Base-by-base conservation (phyloP, 192 early-diverging fungal genomes). In the Backusella australiensis region DNA sequence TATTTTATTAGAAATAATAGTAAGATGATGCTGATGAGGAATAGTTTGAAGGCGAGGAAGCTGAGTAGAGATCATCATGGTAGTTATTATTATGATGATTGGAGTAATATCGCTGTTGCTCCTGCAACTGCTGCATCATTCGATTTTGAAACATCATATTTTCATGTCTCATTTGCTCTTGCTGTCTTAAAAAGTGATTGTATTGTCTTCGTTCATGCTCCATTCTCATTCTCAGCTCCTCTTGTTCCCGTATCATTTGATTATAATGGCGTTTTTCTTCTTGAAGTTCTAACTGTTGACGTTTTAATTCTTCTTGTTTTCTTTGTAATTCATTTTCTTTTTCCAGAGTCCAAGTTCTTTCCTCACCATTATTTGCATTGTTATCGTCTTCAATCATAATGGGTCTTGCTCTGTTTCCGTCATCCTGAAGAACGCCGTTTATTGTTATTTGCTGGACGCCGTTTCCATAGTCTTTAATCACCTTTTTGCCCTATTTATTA, bases 401-500 rank as follows among this genome's bases (percentile, higher is more conserved):
- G 12, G 56, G 56, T 63, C 56, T 59, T 26, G n/a, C 53, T 59
- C 53, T 26, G n/a, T 5, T 52, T 52, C 1, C 52, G 21, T 29
- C 12, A 26, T 69, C 68, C 41, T 69, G 35, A 38, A 23, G 7
- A 11, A 69, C 21, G 9, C 38, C 68, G 19, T 69, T 35, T 9
- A 69, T 39, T 17, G 38, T 69, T 23, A 35, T 34, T 38, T 35
- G 67, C n/a, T 68, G 29, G 17, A 68, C 42, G 0, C 70, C 70
- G 19, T 71, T 71, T 32, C 70, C 39, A 46, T 71, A 71, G 14
- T 71, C 70, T 34, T 71, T 41, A 49, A 46, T 71, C 12, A 71
- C 69, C 4, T 46, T 71, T 15, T 39, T 71, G 19, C 69, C 69
- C 69, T 71, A 35, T 67, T 67, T 67, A 44, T 1, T 44, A 39